phyloP scores from a whole-genome alignment of 495 filamentous ascomycete genomes.

The Talaromyces proteolyticus region DNA sequence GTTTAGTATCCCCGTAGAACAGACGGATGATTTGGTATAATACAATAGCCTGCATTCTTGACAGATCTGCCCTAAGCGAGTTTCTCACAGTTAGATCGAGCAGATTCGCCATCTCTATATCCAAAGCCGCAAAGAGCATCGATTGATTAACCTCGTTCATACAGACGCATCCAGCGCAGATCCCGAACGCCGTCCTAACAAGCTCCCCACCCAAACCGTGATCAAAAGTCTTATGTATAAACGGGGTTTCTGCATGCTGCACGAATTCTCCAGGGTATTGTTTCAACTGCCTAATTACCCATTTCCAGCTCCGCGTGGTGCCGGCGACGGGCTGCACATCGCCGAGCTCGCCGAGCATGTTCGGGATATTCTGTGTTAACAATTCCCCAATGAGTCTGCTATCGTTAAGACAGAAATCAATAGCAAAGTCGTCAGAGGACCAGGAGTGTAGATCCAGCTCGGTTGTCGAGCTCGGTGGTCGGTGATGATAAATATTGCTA shows the following conservation, averaged over 20 bases:
- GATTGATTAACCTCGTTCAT: not conserved
- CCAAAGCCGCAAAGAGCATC: not conserved
- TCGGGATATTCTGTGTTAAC: not conserved
- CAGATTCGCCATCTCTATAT: not conserved
- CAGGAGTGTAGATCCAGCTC: not conserved
- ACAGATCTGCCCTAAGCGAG: not conserved
- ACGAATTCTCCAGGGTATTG: not conserved
- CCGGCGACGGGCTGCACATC: not conserved
- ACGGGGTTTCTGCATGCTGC: not conserved
- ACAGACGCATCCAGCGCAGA: not conserved
- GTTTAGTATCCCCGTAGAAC: not conserved
- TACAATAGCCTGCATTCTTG: not conserved
- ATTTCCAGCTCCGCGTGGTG: not conserved
- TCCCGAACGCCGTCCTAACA: not conserved
- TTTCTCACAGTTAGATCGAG: not conserved
- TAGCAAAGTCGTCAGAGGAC: not conserved
- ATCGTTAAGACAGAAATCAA: not conserved
- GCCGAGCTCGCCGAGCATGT: not conserved
- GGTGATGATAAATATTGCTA: not conserved
- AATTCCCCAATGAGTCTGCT: not conserved
- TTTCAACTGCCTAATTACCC: not conserved
- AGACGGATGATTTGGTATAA: conserved; percentile 1
- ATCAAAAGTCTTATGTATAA: not conserved
- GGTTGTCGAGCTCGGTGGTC: not conserved
- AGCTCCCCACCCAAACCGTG: not conserved